Percentiles rank a stretch among this genome's conserved stretches.
Conservation (phyloP, 306 rosid genomes). For the Pachyrhizus erosus region DNA sequence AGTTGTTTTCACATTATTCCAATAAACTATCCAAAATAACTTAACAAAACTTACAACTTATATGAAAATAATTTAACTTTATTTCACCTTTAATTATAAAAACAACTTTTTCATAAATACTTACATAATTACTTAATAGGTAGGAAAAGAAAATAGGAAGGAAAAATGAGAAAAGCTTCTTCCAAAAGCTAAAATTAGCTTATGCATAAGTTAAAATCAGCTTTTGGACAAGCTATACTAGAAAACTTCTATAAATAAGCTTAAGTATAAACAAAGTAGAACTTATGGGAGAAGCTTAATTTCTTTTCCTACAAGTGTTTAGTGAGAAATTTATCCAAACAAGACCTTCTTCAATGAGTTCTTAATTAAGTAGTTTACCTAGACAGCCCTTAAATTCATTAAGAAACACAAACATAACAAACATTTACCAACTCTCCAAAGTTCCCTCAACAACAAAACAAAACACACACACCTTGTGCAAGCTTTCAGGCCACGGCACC, state of each 20-base stretch:
- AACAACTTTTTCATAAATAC: background rate
- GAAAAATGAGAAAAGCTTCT: too few relatives aligned
- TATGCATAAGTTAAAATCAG: background rate
- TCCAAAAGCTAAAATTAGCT: too few relatives aligned
- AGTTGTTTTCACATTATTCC: background rate
- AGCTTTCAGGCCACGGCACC: conserved; percentile 92
- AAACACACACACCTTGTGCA: conserved; percentile 74
- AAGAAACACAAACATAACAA: background rate
- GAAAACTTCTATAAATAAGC: background rate
- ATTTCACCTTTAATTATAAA: background rate
- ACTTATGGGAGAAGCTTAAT: background rate
- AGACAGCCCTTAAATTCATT: background rate
- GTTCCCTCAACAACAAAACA: background rate
- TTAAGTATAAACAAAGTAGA: background rate
- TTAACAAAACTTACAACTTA: background rate
- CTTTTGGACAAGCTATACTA: background rate
- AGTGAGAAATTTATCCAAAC: background rate
- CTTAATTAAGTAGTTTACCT: background rate
- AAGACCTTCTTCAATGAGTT: background rate
- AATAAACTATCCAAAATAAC: background rate
- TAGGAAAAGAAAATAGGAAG: too few relatives aligned
- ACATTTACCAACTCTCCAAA: background rate
- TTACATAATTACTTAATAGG: background rate
- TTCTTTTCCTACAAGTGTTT: background rate
- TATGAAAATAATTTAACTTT: background rate